A percentile compares a stretch with the other conserved stretches of the same genome.
Evolutionary conservation across 345 rosid genomes (phyloP).

Genomic region (Eucalyptus curtisii): DNA sequence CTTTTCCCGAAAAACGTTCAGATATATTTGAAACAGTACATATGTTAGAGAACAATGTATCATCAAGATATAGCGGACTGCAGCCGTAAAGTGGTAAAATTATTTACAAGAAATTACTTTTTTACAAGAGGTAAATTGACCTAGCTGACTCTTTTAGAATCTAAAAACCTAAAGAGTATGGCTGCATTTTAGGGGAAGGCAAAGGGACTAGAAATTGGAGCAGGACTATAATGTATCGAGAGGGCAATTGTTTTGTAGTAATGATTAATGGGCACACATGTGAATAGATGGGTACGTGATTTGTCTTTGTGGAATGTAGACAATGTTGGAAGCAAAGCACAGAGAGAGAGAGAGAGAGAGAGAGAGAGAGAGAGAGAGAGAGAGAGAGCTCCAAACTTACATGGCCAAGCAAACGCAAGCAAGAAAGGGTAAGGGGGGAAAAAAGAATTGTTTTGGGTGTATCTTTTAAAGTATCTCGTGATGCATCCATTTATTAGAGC

Average conservation of each 20-base stretch:
- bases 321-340: slow-evolving; percentile 3
- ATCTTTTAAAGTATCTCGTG: neutral
- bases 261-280: slow-evolving; percentile 48
- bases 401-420: neutral
- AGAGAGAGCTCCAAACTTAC: neutral
- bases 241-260: slow-evolving; percentile 37
- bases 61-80: neutral
- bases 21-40: neutral
- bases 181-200: neutral
- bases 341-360: neutral
- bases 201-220: neutral
- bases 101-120: neutral
- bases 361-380: neutral
- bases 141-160: neutral
- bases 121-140: neutral
- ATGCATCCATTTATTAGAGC: neutral
- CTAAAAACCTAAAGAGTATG: neutral
- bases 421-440: neutral
- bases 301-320: slow-evolving; percentile 31
- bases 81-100: neutral
- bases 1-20: neutral
- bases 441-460: neutral
- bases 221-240: slow-evolving; percentile 16
- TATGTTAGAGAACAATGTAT: neutral
- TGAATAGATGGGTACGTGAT: slow-evolving; percentile 49